Percentiles rank a stretch among this genome's conserved stretches.
phyloP scores from a whole-genome alignment of 169 alveolate genomes.

The Plasmodium blacklocki region DNA sequence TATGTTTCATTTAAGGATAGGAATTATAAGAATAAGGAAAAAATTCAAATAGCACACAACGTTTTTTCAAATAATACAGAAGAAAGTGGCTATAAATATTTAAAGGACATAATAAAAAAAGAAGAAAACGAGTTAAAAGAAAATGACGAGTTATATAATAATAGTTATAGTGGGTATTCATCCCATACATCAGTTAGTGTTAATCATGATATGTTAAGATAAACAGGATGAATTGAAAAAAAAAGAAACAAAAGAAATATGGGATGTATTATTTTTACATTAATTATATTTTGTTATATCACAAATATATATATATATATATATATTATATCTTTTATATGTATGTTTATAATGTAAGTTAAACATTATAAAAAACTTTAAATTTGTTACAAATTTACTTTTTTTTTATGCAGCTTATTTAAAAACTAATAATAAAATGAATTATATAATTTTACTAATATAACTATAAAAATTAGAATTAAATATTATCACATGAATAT shows the following conservation, averaged over 20 bases:
- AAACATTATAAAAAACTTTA: too few species aligned
- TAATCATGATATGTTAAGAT: background rate
- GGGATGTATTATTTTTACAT: too few species aligned
- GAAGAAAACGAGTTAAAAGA: slow-evolving; percentile 56
- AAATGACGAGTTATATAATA: slow-evolving; percentile 35
- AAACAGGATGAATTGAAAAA: background rate
- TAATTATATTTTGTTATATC: too few species aligned
- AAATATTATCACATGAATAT: slow-evolving; percentile 1
- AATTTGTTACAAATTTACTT: too few species aligned
- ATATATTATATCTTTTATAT: too few species aligned
- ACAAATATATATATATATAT: too few species aligned
- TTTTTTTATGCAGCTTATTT: background rate
- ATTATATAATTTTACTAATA: slow-evolving; percentile 19
- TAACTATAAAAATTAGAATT: slow-evolving; percentile 41
- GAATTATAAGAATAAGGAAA: background rate
- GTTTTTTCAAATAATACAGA: slow-evolving; percentile 47
- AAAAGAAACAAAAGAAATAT: too few species aligned
- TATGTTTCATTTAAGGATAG: slow-evolving; percentile 3
- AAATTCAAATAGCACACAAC: background rate
- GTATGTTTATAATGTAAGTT: too few species aligned
- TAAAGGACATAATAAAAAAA: slow-evolving; percentile 50
- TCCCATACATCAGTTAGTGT: slow-evolving; percentile 68
- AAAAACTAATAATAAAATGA: slow-evolving; percentile 38
- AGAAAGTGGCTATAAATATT: slow-evolving; percentile 46
- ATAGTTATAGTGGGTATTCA: slow-evolving; percentile 49